Percentiles rank a stretch among this genome's conserved stretches.
Conservation (phyloP, 306 rosid genomes). For the Leucaena leucocephala region DNA sequence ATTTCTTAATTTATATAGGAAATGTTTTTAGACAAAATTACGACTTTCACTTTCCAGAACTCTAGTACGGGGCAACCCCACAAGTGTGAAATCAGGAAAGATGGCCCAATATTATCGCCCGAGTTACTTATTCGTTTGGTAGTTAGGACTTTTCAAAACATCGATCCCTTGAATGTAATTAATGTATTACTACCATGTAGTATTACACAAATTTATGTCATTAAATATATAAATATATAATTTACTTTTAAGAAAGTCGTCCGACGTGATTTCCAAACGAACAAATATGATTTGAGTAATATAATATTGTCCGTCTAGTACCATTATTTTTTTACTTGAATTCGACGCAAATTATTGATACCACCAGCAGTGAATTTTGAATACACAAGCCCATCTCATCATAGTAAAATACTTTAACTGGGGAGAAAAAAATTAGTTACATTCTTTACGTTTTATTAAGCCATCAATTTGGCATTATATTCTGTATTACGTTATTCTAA, state of each 20-base stretch:
- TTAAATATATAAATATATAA: background rate
- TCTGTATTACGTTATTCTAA: too few species aligned
- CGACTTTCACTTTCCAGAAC: background rate
- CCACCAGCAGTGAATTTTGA: too few species aligned
- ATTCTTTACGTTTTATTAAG: too few species aligned
- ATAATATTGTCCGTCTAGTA: too few species aligned
- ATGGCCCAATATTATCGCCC: background rate
- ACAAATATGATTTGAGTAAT: background rate
- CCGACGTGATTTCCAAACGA: background rate
- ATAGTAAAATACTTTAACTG: too few species aligned
- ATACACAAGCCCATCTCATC: too few species aligned
- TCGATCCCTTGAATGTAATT: background rate
- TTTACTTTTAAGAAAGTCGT: background rate
- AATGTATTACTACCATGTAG: background rate
- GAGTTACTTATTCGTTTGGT: background rate
- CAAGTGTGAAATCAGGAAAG: conserved; percentile 1
- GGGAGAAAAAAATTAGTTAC: too few species aligned
- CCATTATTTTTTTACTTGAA: background rate
- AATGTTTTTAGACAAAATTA: background rate
- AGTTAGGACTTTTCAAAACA: conserved; percentile 1
- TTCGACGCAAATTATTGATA: background rate
- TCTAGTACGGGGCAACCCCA: background rate
- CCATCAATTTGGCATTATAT: too few species aligned
- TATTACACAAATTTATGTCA: background rate
- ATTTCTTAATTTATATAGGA: background rate